These are phyloP conservation scores for Diphasiastrum complanatum DNA, from an alignment of 83 land plant species.

Conservation along the genomic window DNA sequence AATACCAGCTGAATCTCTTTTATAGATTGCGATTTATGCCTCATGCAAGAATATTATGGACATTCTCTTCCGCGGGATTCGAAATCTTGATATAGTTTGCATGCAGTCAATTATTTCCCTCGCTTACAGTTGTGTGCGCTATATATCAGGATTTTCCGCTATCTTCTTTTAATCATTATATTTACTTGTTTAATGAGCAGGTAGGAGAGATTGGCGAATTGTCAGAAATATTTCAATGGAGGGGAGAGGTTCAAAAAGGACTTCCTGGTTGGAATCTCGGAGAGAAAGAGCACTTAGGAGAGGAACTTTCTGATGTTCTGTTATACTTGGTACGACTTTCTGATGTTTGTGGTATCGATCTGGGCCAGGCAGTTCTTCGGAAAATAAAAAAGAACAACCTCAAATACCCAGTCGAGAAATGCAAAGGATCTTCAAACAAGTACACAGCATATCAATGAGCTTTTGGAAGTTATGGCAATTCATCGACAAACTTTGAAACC, in stretches of 20 bases:
- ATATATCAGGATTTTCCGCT: not conserved
- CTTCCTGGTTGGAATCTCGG: conserved; percentile 22
- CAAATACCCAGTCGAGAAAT: conserved; percentile 31
- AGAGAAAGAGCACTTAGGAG: conserved; percentile 32
- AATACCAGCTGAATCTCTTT: not conserved
- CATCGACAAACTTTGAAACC: too few species aligned
- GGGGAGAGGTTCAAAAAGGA: conserved; percentile 26
- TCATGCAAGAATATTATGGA: not conserved
- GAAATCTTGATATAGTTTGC: not conserved
- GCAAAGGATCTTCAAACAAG: conserved; percentile 19
- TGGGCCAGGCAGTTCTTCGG: conserved; percentile 26
- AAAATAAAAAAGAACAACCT: conserved; percentile 22
- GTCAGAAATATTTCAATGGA: conserved; percentile 32
- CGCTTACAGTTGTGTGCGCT: not conserved
- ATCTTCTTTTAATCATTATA: not conserved
- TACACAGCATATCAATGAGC: too few species aligned
- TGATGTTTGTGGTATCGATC: conserved; percentile 25
- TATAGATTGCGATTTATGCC: not conserved
- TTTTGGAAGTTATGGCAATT: too few species aligned
- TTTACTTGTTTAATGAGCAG: conserved; percentile 1
- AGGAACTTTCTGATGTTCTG: conserved; percentile 29
- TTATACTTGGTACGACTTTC: conserved; percentile 32
- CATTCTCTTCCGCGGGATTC: not conserved
- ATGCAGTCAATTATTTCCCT: not conserved
- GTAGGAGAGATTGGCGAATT: conserved; percentile 31